These are phyloP conservation scores for Sporothrix luriei DNA, from an alignment of 2,329 filamentous ascomycete species.

Conservation along the genomic window DNA sequence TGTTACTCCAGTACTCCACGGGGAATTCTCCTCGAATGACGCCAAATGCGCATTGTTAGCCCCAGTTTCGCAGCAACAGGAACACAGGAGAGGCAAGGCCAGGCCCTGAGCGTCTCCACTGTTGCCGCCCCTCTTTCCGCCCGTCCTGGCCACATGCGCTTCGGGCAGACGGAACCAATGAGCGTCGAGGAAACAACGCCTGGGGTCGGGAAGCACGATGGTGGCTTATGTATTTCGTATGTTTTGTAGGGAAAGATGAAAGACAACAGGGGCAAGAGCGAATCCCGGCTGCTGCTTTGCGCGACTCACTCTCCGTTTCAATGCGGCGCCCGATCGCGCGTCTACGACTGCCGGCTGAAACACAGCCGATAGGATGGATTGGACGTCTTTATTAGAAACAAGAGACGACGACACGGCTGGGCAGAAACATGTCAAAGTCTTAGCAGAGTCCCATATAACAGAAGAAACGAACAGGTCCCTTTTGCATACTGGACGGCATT, in stretches of 20 bases:
- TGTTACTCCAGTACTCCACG: background rate
- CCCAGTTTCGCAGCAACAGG: background rate
- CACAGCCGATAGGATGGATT: conserved; percentile 1
- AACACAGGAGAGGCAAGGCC: conserved; percentile 3
- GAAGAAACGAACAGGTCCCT: too few relatives aligned
- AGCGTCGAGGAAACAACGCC: conserved; percentile 23
- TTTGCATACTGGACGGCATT: background rate
- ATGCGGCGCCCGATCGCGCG: background rate
- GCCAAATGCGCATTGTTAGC: background rate
- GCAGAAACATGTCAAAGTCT: background rate
- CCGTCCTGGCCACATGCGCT: conserved; percentile 28
- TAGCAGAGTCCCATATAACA: background rate
- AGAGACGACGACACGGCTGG: background rate
- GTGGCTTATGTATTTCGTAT: background rate
- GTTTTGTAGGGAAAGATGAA: background rate
- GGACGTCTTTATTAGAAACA: background rate
- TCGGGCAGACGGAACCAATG: conserved; percentile 42
- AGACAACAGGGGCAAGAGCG: background rate
- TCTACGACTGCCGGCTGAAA: conserved; percentile 2
- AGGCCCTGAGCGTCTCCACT: background rate
- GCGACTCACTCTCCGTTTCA: background rate
- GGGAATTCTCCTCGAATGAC: background rate
- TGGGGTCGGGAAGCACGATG: background rate
- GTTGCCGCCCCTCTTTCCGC: conserved; percentile 24
- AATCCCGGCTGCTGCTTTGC: conserved; percentile 7